Percentiles rank a stretch among this genome's conserved stretches.
These are phyloP conservation scores for Somion occarium DNA, from an alignment of 1,284 basidiomycete species.

Conservation along the genomic window DNA sequence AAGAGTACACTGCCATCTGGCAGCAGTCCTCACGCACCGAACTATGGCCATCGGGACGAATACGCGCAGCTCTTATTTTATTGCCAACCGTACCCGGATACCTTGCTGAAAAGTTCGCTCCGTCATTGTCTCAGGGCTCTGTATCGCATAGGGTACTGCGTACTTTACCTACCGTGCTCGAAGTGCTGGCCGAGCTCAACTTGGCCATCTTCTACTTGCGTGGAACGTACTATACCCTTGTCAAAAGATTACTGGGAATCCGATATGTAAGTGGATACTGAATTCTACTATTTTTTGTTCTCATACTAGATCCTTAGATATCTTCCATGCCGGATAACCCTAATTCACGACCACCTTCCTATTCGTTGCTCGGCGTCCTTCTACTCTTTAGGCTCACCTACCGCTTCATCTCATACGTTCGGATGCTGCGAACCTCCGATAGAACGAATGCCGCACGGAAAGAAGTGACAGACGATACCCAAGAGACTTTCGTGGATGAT, in stretches of 20 bases:
- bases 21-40: conserved; percentile 47
- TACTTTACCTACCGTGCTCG: conserved; percentile 42
- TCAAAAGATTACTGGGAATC: conserved; percentile 68
- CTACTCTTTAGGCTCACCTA: conserved; percentile 67
- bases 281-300: background rate
- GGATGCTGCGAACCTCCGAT: conserved; percentile 19
- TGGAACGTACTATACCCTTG: conserved; percentile 76
- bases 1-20: conserved; percentile 90
- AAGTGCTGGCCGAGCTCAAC: conserved; percentile 67
- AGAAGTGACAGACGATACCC: conserved; percentile 27
- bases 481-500: conserved; percentile 62
- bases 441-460: conserved; percentile 9
- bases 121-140: conserved; percentile 29
- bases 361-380: conserved; percentile 79
- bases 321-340: conserved; percentile 69
- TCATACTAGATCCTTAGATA: conserved; percentile 41
- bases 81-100: conserved; percentile 63
- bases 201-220: conserved; percentile 78
- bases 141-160: conserved; percentile 36
- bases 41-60: conserved; percentile 36
- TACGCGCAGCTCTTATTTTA: conserved; percentile 56
- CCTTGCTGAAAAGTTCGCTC: conserved; percentile 48
- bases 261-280: conserved; percentile 59
- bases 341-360: conserved; percentile 73
- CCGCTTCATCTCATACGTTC: conserved; percentile 47